A percentile compares a stretch with the other conserved stretches of the same genome.
phyloP scores from a whole-genome alignment of 495 filamentous ascomycete species.

The Glutinoglossum americanum region DNA sequence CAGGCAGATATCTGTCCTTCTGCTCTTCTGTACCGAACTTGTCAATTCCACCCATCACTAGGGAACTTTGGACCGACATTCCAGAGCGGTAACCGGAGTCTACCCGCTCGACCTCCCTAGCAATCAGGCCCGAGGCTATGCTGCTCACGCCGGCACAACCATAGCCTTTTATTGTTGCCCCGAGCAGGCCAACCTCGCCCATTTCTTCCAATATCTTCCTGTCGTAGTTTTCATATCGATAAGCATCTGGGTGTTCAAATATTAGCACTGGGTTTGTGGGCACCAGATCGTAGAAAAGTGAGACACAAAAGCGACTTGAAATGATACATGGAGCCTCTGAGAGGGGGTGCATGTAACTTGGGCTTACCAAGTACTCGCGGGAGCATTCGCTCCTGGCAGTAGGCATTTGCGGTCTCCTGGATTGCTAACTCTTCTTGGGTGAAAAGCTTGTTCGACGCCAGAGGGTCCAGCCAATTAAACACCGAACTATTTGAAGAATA shows the following conservation, averaged over 20 bases:
- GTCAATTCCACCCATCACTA: conserved; percentile 93
- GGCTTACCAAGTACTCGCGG: conserved; percentile 69
- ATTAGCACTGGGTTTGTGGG: neutral
- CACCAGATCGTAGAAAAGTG: neutral
- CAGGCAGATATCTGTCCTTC: conserved; percentile 71
- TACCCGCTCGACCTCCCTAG: conserved; percentile 84
- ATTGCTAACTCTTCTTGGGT: conserved; percentile 84
- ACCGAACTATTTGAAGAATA: conserved; percentile 28
- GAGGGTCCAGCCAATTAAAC: conserved; percentile 88
- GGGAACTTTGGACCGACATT: conserved; percentile 87
- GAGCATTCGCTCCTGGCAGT: conserved; percentile 74
- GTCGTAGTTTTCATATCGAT: conserved; percentile 86
- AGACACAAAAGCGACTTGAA: neutral
- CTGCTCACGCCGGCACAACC: conserved; percentile 85
- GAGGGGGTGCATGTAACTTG: neutral
- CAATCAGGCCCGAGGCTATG: conserved; percentile 83
- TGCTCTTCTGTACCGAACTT: conserved; percentile 78
- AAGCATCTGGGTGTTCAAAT: conserved; percentile 44
- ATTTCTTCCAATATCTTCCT: conserved; percentile 76
- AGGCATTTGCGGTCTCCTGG: conserved; percentile 67
- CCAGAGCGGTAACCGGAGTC: conserved; percentile 89
- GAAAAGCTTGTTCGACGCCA: conserved; percentile 46
- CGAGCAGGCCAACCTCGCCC: conserved; percentile 82
- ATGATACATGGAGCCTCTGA: neutral
- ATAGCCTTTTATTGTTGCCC: conserved; percentile 79